Conservation (phyloP, 2,329 filamentous ascomycete species). For the Curvularia eragrostidis region DNA sequence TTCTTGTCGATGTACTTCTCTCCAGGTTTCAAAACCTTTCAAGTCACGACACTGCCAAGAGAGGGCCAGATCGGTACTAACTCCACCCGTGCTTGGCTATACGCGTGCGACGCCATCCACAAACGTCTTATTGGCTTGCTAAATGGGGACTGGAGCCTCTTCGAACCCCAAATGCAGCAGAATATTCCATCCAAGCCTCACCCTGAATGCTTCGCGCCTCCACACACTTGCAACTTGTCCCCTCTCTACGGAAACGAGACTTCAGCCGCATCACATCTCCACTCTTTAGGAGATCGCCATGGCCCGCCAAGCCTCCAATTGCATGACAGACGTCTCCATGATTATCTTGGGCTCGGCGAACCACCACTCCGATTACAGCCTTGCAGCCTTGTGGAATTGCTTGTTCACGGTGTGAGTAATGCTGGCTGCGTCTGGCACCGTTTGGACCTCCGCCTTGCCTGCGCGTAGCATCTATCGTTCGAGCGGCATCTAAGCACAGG, state of each 20-base stretch:
- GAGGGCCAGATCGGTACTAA: conserved; percentile 23
- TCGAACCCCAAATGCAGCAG: conserved; percentile 44
- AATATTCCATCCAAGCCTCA: conserved; percentile 30
- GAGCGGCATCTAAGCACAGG: conserved; percentile 39
- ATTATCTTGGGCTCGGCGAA: conserved; percentile 27
- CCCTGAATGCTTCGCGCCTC: conserved; percentile 25
- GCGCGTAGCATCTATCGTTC: conserved; percentile 37
- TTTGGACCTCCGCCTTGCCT: conserved; percentile 43
- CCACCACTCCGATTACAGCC: conserved; percentile 27
- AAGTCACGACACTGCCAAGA: conserved; percentile 25
- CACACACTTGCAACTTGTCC: conserved; percentile 25
- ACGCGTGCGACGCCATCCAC: conserved; percentile 27
- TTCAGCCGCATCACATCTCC: conserved; percentile 41
- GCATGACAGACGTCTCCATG: conserved; percentile 32
- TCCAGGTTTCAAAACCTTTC: conserved; percentile 34
- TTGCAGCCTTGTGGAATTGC: conserved; percentile 36
- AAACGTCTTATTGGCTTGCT: conserved; percentile 34
- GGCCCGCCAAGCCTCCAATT: conserved; percentile 23
- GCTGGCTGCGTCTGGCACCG: conserved; percentile 35
- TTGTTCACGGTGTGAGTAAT: conserved; percentile 27
- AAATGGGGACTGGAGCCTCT: conserved; percentile 31
- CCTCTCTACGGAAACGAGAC: conserved; percentile 34
- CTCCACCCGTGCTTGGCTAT: conserved; percentile 40
- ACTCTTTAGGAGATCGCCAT: conserved; percentile 16
- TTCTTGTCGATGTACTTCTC: conserved; percentile 16